A percentile compares a stretch with the other conserved stretches of the same genome.
These are phyloP conservation scores for Helminthosporium solani DNA, from an alignment of 2,329 filamentous ascomycete species.

Conservation along the genomic window DNA sequence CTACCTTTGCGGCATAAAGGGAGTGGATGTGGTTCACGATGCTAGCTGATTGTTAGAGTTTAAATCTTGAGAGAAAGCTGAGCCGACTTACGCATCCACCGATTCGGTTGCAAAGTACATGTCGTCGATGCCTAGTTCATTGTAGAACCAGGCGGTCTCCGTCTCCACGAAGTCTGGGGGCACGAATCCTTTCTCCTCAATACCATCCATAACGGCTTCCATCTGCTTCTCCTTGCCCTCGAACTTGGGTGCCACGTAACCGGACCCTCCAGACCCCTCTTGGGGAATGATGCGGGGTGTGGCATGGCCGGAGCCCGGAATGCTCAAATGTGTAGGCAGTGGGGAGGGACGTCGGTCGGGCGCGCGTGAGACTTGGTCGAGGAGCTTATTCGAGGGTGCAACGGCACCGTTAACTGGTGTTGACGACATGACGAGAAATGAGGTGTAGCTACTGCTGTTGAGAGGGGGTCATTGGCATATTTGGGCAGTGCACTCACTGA, in stretches of 20 bases:
- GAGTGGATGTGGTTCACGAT: conserved; percentile 95
- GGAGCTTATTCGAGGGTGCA: conserved; percentile 54
- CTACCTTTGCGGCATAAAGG: conserved; percentile 94
- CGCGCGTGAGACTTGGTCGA: conserved; percentile 55
- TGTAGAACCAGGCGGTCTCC: conserved; percentile 96
- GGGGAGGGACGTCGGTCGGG: conserved; percentile 73
- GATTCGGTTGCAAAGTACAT: conserved; percentile 95
- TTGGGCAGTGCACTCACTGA: too few relatives aligned
- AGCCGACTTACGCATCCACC: conserved; percentile 61
- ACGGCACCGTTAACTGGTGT: conserved; percentile 33
- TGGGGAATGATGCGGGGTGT: conserved; percentile 75
- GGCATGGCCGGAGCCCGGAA: conserved; percentile 59
- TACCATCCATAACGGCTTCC: conserved; percentile 75
- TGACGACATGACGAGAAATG: conserved; percentile 29
- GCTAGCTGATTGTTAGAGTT: conserved; percentile 25
- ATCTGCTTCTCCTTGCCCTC: conserved; percentile 91
- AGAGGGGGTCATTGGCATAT: too few relatives aligned
- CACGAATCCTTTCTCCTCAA: conserved; percentile 81
- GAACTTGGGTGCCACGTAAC: conserved; percentile 93
- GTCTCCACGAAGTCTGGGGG: conserved; percentile 78
- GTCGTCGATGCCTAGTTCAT: conserved; percentile 95
- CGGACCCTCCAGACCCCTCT: conserved; percentile 73
- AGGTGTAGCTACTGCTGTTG: too few relatives aligned
- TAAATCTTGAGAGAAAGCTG: neutral
- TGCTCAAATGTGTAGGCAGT: conserved; percentile 80